Conservation (phyloP, 106 monocot genomes). For the Platanthera guangdongensis region DNA sequence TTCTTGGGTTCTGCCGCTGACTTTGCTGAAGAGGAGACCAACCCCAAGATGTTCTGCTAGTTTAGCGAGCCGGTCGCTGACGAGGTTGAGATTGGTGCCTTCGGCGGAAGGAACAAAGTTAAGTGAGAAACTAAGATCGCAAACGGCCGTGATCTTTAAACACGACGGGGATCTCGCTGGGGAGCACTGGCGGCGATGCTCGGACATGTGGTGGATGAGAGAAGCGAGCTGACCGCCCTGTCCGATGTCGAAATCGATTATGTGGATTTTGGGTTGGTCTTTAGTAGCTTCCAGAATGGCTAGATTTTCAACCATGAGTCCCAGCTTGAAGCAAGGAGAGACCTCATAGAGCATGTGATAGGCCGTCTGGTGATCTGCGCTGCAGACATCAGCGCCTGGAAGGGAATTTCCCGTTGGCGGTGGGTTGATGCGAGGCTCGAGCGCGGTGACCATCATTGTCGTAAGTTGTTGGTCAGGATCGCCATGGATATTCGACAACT, state of each 20-base stretch:
- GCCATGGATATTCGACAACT: conserved; percentile 37
- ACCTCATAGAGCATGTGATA: conserved; percentile 35
- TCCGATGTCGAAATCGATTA: conserved; percentile 69
- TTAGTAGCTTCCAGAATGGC: conserved; percentile 50
- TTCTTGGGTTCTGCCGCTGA: conserved; percentile 23
- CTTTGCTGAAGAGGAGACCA: conserved; percentile 40
- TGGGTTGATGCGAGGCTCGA: conserved; percentile 23
- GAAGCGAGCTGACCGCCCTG: conserved; percentile 38
- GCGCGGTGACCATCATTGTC: conserved; percentile 40
- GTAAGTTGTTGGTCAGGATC: conserved; percentile 64
- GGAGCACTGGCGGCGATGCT: conserved; percentile 6
- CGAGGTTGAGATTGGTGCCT: conserved; percentile 11
- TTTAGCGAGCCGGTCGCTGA: conserved; percentile 29
- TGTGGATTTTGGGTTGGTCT: conserved; percentile 37
- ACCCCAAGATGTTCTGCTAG: conserved; percentile 32
- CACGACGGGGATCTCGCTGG: conserved; percentile 2
- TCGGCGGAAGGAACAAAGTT: neutral
- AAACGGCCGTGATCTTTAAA: conserved; percentile 20
- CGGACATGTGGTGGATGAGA: conserved; percentile 38
- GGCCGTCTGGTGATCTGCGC: conserved; percentile 30
- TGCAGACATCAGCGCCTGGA: conserved; percentile 26
- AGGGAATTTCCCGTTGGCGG: neutral
- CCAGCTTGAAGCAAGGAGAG: conserved; percentile 65
- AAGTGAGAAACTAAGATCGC: conserved; percentile 7
- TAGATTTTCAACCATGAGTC: too few relatives aligned